These are phyloP conservation scores for Dryas octopetala DNA, from an alignment of 306 rosid species.

Conservation along the genomic window DNA sequence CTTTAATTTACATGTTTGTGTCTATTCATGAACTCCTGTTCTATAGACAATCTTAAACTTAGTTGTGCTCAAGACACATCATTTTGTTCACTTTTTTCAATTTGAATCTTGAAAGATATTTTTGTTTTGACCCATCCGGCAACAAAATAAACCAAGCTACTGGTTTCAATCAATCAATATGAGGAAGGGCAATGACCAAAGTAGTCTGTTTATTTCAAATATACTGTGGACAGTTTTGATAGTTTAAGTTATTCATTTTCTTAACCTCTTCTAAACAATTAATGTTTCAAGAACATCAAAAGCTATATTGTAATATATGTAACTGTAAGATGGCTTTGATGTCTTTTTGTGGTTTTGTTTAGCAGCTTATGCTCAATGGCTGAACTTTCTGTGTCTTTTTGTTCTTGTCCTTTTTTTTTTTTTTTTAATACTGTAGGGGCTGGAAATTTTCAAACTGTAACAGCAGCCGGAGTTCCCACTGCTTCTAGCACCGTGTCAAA, in stretches of 20 bases:
- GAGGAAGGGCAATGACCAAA: neutral
- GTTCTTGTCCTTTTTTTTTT: neutral
- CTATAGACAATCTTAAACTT: neutral
- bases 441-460: slow-evolving; percentile 30
- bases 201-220: neutral
- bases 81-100: neutral
- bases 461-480: slow-evolving; percentile 33
- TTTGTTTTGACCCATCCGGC: neutral
- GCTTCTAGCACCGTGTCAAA: slow-evolving; percentile 36
- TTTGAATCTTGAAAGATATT: neutral
- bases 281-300: neutral
- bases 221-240: neutral
- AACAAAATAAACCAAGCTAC: too few relatives aligned
- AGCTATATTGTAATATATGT: neutral
- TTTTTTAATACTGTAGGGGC: slow-evolving; percentile 25
- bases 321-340: neutral
- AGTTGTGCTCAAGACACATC: neutral
- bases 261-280: neutral
- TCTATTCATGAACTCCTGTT: neutral
- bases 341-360: neutral
- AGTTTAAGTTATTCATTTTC: neutral
- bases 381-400: neutral
- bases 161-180: too few relatives aligned
- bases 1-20: neutral
- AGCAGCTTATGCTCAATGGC: neutral